Base-by-base conservation (phyloP, 495 filamentous ascomycete genomes). In the Lasiosphaeris hirsuta region DNA sequence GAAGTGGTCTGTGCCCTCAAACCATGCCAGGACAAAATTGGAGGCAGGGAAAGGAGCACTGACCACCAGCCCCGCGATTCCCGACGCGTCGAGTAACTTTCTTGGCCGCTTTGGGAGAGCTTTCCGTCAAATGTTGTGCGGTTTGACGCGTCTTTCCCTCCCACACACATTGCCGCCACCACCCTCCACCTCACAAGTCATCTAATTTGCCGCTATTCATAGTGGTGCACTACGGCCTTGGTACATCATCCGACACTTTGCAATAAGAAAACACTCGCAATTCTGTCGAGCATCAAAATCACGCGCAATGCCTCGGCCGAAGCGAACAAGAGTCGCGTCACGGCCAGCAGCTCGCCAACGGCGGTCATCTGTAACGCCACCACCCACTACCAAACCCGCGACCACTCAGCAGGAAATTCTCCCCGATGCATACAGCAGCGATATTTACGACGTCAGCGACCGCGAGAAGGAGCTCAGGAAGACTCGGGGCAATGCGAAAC, bases 391-490 rank as follows among this genome's bases (percentile, higher is more conserved):
- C 3, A 43, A 63, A 35, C 57, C 59, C 13, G 30, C 48, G 9
- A 39, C 46, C 13, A 4, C 57, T 8, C 57, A 56, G 0, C 7
- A 60, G 30, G 64, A 47, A 11, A 13, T 30, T 7, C 37, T 54
- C 9, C 51, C 47, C 3, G 23, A 30, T 30, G 14, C 13, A 8
- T 17, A 34, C 0, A 51, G 58, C 34, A 74, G 71, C 53, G 75
- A 78, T 57, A 71, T 74, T 7, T 74, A 76, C 66, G 73, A 74
- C 58, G 68, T 75, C 30, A 77, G 74, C 66, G 74, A 75, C 38
- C 69, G 70, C 38, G 76, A 79, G 43, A 74, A 75, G 51, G 71
- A 74, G 45, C 67, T 60, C 23, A 65, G 42, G 9, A 58, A 48
- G 43, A 57, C 58, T 17, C 62, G 64, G 45, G 33, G 39, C 43